phyloP scores from a whole-genome alignment of 2,329 filamentous ascomycete genomes.

The Epichloe uncinata region DNA sequence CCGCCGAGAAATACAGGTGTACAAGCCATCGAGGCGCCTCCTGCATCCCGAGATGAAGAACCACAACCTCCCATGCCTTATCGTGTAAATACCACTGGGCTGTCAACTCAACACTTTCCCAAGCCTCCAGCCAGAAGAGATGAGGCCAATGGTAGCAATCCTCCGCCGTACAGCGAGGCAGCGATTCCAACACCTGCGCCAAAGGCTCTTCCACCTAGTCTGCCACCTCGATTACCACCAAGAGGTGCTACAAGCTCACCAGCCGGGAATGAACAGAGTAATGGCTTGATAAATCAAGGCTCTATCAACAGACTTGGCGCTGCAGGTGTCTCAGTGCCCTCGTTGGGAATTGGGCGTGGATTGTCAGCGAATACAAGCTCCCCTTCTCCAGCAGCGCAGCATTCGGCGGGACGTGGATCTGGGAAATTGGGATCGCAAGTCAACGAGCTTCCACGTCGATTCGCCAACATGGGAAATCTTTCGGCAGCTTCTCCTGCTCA shows the following conservation, averaged over 20 bases:
- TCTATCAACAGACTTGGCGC: conserved; percentile 54
- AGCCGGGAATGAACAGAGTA: neutral
- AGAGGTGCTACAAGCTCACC: conserved; percentile 8
- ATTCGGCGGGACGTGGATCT: conserved; percentile 8
- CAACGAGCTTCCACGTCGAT: conserved; percentile 55
- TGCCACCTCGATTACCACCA: conserved; percentile 32
- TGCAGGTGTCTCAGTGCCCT: conserved; percentile 67
- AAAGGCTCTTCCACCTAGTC: conserved; percentile 34
- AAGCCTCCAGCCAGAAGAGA: conserved; percentile 50
- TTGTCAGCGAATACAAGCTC: conserved; percentile 16
- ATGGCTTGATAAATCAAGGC: conserved; percentile 31
- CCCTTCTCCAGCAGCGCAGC: conserved; percentile 14
- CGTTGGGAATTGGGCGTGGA: conserved; percentile 52
- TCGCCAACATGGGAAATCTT: conserved; percentile 37
- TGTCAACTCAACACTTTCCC: conserved; percentile 55
- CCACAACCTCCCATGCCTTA: conserved; percentile 49
- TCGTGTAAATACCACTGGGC: conserved; percentile 54
- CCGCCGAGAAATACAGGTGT: conserved; percentile 4
- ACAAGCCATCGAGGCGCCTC: neutral
- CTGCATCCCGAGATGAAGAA: conserved; percentile 13
- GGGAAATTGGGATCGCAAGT: conserved; percentile 29
- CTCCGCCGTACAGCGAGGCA: conserved; percentile 17
- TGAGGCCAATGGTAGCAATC: conserved; percentile 21
- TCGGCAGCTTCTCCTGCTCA: conserved; percentile 11
- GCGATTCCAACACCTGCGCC: neutral